Evolutionary conservation across 208 protist species (phyloP), one percentile per base, ranked within the genome.

Genomic region (Acanthamoeba divionensis): DNA sequence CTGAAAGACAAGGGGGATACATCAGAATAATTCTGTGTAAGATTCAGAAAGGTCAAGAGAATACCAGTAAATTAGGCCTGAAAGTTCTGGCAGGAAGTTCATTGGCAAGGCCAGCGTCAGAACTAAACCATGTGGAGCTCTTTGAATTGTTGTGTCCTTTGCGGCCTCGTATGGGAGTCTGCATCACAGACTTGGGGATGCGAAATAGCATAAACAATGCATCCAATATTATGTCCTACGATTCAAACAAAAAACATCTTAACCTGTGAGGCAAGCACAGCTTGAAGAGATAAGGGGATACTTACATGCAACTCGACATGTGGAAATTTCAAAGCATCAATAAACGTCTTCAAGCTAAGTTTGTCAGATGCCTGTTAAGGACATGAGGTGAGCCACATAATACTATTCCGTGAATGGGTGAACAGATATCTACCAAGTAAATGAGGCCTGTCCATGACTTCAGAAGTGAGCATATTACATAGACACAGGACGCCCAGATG

Each of bases 171-270:
- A 41, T 79, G 31, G 33, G 71, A 66, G 36, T n/a, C 7, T 38
- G 50, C 86, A 73, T 90, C 15, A 79, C 67, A 47, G 90, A 48
- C 77, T 62, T 52, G 24, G 60, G 60, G 7, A 93, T 66, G 50
- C 88, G 85, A 75, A 93, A 93, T 29, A 93, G 88, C 54, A 91
- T 52, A 82, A 89, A 88, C 4, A 93, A 41, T 63, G 91, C 71
- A 75, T 93, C 91, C 50, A 93, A 89, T 18, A 90, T 82, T 12
- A 82, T 26, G 26, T 82, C 71, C 71, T 82, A 7, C 26, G 9
- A 33, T 50, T 44, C n/a, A 31, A 69, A 15, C 12, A 18, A 38
- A 15, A 45, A 0, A 6, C 6, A 26, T 33, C 36, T 48, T 86
- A 45, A 1, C 55, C 13, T 7, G 29, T 87, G 60, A 8, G 2